Conservation (phyloP, 2,329 filamentous ascomycete species). For the Fusarium redolens region DNA sequence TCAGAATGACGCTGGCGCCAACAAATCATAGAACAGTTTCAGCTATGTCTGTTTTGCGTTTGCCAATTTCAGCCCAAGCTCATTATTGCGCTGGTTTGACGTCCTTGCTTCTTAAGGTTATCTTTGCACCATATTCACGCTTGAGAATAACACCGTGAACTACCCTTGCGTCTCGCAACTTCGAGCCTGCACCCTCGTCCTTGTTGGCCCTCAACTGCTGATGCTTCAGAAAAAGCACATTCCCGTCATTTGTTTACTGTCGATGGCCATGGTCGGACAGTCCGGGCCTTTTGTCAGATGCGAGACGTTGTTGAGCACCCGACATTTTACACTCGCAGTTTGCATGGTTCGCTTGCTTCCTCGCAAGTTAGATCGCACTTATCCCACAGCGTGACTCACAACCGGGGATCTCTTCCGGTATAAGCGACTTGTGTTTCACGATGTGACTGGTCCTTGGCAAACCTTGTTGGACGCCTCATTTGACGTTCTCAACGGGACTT, state of each 20-base stretch:
- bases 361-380: constrained; percentile 11
- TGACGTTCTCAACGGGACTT: constrained; percentile 6
- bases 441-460: constrained; percentile 25
- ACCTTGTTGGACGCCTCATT: constrained; percentile 8
- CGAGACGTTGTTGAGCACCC: constrained; percentile 12
- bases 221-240: constrained; percentile 6
- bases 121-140: constrained; percentile 44
- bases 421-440: constrained; percentile 39
- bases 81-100: not conserved
- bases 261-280: not conserved
- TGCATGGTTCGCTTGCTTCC: constrained; percentile 28
- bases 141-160: constrained; percentile 40
- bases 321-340: constrained; percentile 25
- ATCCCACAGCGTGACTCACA: constrained; percentile 37
- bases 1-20: constrained; percentile 34
- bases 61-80: constrained; percentile 19
- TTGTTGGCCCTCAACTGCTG: constrained; percentile 18
- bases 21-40: constrained; percentile 38
- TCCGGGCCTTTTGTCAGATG: constrained; percentile 16
- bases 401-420: constrained; percentile 33
- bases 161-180: constrained; percentile 32
- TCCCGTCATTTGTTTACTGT: not conserved
- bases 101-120: constrained; percentile 10
- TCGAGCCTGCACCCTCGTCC: constrained; percentile 12
- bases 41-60: constrained; percentile 26